phyloP scores from a whole-genome alignment of 148 eudicot genomes.

The Cornus florida region DNA sequence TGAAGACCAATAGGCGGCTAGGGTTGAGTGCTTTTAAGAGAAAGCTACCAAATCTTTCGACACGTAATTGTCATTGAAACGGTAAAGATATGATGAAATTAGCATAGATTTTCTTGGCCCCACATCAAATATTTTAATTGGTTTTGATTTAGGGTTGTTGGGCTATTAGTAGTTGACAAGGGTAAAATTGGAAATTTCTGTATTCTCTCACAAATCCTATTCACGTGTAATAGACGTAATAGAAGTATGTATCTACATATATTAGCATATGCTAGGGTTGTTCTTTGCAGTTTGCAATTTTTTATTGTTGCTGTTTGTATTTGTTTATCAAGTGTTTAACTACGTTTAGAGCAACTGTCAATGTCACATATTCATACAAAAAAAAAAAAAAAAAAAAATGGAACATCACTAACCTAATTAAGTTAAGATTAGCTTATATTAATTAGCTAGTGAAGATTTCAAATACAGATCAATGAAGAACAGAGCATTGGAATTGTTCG shows the following conservation, averaged over 20 bases:
- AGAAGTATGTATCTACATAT: background rate
- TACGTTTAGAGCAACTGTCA: conserved; percentile 4
- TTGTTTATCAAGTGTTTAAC: background rate
- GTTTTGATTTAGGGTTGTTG: conserved; percentile 14
- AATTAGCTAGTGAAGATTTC: background rate
- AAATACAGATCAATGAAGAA: background rate
- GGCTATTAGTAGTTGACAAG: conserved; percentile 8
- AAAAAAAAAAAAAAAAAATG: background rate
- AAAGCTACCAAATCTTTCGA: background rate
- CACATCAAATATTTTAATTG: background rate
- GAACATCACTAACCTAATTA: background rate
- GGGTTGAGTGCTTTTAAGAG: background rate
- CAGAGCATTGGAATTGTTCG: background rate
- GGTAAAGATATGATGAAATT: conserved; percentile 36
- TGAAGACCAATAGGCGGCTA: background rate
- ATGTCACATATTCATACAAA: background rate
- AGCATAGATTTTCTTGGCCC: conserved; percentile 23
- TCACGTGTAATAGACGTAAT: conserved; percentile 22
- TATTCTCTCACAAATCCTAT: background rate
- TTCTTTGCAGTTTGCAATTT: background rate
- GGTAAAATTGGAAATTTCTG: conserved; percentile 7
- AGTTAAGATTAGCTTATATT: background rate
- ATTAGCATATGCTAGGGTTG: background rate
- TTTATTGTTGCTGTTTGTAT: background rate
- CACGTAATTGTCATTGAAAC: conserved; percentile 17